Base-by-base conservation (phyloP, 2,329 filamentous ascomycete genomes). In the Fusarium ramigenum region DNA sequence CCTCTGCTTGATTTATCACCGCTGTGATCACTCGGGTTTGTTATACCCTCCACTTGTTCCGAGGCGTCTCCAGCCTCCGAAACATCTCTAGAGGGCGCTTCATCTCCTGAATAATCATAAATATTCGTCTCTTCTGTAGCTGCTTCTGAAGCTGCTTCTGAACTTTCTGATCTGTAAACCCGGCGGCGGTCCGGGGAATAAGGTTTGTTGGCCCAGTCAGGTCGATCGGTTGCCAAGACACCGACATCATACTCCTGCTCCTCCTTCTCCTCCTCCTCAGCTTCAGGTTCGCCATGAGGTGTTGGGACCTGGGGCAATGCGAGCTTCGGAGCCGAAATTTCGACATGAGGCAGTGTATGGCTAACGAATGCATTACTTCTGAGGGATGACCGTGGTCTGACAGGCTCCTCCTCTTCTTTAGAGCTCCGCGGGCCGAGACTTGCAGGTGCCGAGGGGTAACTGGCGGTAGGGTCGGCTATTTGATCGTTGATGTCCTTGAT, bases 201-300 rank as follows among this genome's bases (percentile, higher is more conserved):
- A 21, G 42, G 36, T 4, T 18, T 25, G 18, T 68, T 28, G 23
- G 30, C 30, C 32, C 40, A 53, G 18, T 44, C 30, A 23, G 66
- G 66, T 28, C 37, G 52, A n/a, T 28, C 32, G 11, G 66, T 69
- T 4, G 60, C 66, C n/a, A 58, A 9, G 14, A 70, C 8, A 36
- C 66, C 66, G 15, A 71, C 34, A 9, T 70, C 66, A 36, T 21
- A 32, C 28, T 60, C 44, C 9, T 52, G 7, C 16, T 37, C 36
- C 36, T 37, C 4, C 9, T 44, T 12, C 8, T n/a, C 8, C 4
- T 49, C n/a, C 16, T 47, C 28, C 4, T 46, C 37, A 9, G 21
- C 21, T 19, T 25, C 40, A 18, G 8, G 15, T 23, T 30, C 9
- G 5, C 43, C 37, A 19, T 36, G 11, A 9, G 60, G 30, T 4